A percentile compares a stretch with the other conserved stretches of the same genome.
These are phyloP conservation scores for Xylaria venustula DNA, from an alignment of 495 filamentous ascomycete species.

Conservation along the genomic window DNA sequence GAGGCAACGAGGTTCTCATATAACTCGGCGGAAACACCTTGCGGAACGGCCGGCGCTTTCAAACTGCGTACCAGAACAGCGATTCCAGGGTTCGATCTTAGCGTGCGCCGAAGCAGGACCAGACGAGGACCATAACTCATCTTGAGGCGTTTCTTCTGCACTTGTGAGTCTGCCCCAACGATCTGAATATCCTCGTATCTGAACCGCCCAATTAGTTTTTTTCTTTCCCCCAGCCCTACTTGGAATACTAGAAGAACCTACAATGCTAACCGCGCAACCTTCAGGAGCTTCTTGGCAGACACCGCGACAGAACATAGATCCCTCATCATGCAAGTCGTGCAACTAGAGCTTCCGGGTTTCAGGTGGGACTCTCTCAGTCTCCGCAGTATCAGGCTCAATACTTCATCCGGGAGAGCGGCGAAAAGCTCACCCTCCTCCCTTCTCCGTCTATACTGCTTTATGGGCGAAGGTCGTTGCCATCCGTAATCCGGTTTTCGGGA, in stretches of 20 bases:
- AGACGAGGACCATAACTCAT: constrained; percentile 66
- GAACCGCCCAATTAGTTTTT: constrained; percentile 11
- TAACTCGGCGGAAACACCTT: constrained; percentile 50
- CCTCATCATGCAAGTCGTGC: constrained; percentile 75
- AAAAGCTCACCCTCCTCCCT: constrained; percentile 49
- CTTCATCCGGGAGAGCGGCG: constrained; percentile 55
- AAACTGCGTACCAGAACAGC: constrained; percentile 73
- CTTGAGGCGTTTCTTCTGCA: constrained; percentile 63
- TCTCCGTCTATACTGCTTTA: constrained; percentile 35
- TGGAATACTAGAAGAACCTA: constrained; percentile 39
- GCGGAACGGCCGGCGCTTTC: constrained; percentile 66
- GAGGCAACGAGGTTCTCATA: constrained; percentile 74
- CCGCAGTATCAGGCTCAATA: constrained; percentile 52
- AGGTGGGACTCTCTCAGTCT: constrained; percentile 49
- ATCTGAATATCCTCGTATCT: constrained; percentile 73
- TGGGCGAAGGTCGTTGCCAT: constrained; percentile 39
- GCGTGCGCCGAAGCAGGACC: constrained; percentile 71
- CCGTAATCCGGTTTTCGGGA: constrained; percentile 26
- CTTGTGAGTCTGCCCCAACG: constrained; percentile 62
- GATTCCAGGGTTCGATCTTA: constrained; percentile 66
- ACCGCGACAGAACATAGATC: constrained; percentile 68
- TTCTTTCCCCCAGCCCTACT: too few species aligned
- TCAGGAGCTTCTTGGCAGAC: constrained; percentile 66
- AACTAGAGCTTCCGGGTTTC: constrained; percentile 45
- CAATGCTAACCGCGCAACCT: constrained; percentile 62